Conservation (phyloP, 225 moss, liverwort and hornwort genomes). For the Lunularia cruciata region DNA sequence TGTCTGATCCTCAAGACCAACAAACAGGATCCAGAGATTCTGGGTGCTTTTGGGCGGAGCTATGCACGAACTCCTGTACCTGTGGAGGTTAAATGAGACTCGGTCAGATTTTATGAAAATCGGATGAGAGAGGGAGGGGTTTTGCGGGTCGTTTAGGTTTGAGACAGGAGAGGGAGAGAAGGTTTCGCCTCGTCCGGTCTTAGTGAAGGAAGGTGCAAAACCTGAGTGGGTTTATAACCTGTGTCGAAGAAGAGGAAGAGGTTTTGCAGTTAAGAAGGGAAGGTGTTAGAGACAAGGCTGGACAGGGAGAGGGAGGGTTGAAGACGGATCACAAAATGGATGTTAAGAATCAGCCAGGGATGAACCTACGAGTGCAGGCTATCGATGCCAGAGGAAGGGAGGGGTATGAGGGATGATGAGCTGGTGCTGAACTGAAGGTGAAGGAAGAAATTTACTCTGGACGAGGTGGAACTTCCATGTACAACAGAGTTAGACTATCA, state of each 20-base stretch:
- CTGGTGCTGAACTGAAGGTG: constrained; percentile 15
- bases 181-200: not conserved
- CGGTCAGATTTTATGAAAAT: not conserved
- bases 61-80: not conserved
- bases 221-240: constrained; percentile 3
- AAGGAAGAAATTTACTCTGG: not conserved
- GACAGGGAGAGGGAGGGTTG: not conserved
- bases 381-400: constrained; percentile 36
- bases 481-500: not conserved
- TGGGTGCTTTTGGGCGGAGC: constrained; percentile 8
- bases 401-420: constrained; percentile 25
- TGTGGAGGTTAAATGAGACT: constrained; percentile 1
- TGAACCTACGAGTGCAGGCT: constrained; percentile 22
- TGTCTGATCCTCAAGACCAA: constrained; percentile 10
- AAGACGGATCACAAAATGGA: constrained; percentile 27
- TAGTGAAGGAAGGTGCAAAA: constrained; percentile 3
- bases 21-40: constrained; percentile 18
- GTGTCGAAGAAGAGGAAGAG: constrained; percentile 2
- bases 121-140: not conserved
- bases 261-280: not conserved
- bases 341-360: constrained; percentile 23
- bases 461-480: constrained; percentile 8
- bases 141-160: constrained; percentile 14
- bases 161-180: not conserved
- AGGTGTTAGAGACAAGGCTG: no score